Evolutionary conservation across 495 filamentous ascomycete species (phyloP), one percentile per base, ranked within the genome.

Genomic region (Xylaria scruposa): DNA sequence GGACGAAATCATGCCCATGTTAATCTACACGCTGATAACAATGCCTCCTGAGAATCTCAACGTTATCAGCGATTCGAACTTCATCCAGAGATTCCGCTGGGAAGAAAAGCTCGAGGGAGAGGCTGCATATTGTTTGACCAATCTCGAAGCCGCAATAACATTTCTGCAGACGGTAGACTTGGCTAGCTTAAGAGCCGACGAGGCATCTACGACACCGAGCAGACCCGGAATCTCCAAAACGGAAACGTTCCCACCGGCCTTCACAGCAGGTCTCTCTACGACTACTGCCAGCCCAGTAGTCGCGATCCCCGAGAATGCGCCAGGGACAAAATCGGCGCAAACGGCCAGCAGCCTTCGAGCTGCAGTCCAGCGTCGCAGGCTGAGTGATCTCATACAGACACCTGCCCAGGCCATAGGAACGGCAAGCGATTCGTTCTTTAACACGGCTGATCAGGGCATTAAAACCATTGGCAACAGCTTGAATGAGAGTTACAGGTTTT

Each of bases 81-180:
- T 98, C 79, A 94, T 97, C 74, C 95, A 98, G 78, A 86, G 95
- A 70, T 99, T 99, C 78, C 91, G 96, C 70, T 91, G 93, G 72
- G 89, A 92, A 58, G 91, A 83, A 59, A 97, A 94, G 74, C 88
- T 98, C 19, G 92, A 96, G 61, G 96, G 96, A 33, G 97, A 98
- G 80, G 92, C 93, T 13, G 95, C 96, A 21, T 99, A 98, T 79
- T 98, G 96, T 74, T 86, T 99, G 49, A 97, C 96, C 15, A 98
- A 96, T 76, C 90, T 98, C 13, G 96, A 99, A 82, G 96, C 96
- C 7, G 91, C 95, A 60, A 94, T 98, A 56, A 93, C 91, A 66
- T 99, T 99, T 77, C 84, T 99, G n/a, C 95, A 98, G 76, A 98
- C 96, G 31, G 95, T 99, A 36, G 96, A 99, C 78, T 88, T 99